phyloP scores from a whole-genome alignment of 2,329 filamentous ascomycete species.

The Fusarium incarnatum region DNA sequence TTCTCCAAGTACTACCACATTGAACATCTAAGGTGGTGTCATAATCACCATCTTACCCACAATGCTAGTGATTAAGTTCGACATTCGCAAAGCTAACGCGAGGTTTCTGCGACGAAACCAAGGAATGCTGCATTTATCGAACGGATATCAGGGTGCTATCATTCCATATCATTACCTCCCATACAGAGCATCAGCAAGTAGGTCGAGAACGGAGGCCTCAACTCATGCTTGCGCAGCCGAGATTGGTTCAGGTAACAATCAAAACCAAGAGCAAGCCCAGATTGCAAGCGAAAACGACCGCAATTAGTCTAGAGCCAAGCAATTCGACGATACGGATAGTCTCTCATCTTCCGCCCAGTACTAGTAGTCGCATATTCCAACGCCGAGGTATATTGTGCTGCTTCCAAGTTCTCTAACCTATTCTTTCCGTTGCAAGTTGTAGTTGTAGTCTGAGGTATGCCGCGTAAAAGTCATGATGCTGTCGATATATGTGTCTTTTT shows the following conservation, averaged over 20 bases:
- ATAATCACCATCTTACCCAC: not conserved
- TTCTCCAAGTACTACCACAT: not conserved
- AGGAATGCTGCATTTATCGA: not conserved
- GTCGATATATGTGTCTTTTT: slow-evolving; percentile 18
- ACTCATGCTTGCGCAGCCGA: not conserved
- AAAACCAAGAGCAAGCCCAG: not conserved
- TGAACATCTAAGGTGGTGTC: not conserved
- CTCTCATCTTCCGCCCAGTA: not conserved
- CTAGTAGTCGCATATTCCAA: slow-evolving; percentile 16
- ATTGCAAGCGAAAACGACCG: not conserved
- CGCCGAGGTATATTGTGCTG: slow-evolving; percentile 31
- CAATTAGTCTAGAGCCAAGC: not conserved
- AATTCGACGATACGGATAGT: not conserved
- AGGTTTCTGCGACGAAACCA: not conserved
- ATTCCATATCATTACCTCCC: not conserved
- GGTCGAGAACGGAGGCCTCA: not conserved
- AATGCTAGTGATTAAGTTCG: not conserved
- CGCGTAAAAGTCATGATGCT: slow-evolving; percentile 42
- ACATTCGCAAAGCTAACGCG: not conserved
- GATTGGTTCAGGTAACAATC: not conserved
- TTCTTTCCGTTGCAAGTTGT: slow-evolving; percentile 20
- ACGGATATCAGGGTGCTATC: not conserved
- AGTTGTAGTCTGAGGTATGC: slow-evolving; percentile 30
- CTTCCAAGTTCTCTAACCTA: slow-evolving; percentile 26
- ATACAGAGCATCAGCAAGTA: not conserved